Base-by-base conservation (phyloP, 148 eudicot genomes). In the Polygonum maritimum region DNA sequence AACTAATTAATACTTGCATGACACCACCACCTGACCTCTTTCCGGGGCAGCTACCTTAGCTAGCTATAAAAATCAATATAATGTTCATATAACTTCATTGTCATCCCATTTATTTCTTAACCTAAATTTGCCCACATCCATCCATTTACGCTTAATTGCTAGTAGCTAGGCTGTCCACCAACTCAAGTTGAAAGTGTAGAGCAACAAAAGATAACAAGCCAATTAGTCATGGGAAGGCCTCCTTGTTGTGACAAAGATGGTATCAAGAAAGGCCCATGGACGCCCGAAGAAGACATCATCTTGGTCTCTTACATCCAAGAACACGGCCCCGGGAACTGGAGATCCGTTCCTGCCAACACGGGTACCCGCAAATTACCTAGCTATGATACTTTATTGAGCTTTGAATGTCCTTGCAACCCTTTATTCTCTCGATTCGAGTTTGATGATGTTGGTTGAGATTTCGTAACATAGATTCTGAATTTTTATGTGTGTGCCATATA, bases 221-320 rank as follows among this genome's bases (percentile, higher is more conserved):
- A 26, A 21, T 8, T 60, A 35, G 44, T 8, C 71, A 86, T 86
- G 89, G 89, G 89, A 41, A 86, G 89, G 51, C 89, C 87, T 78
- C 89, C 89, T 70, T 84, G 87, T 57, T 82, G 85, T 78, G 87
- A 86, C 60, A 84, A 84, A 78, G 75, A 76, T 58, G 85, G 85
- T 18, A 69, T 86, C 52, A 86, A 86, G 82, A 86, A 86, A 79
- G 89, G 89, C 10, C 89, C 89, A 48, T 86, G 89, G 89, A 86
- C 89, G 6, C 89, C 89, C 22, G 89, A 86, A 77, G 89, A 86
- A 76, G 89, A 86, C 77, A 86, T 84, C 71, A 70, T 86, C 55
- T 77, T 86, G 71, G 89, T 86, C 74, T 78, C 89, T 69, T 86
- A 86, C 77, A 84, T 86, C 75, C 89, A 86, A 82, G 81, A 86